Base-by-base conservation (phyloP, 2,329 filamentous ascomycete species). In the Bimuria novae-zelandiae region DNA sequence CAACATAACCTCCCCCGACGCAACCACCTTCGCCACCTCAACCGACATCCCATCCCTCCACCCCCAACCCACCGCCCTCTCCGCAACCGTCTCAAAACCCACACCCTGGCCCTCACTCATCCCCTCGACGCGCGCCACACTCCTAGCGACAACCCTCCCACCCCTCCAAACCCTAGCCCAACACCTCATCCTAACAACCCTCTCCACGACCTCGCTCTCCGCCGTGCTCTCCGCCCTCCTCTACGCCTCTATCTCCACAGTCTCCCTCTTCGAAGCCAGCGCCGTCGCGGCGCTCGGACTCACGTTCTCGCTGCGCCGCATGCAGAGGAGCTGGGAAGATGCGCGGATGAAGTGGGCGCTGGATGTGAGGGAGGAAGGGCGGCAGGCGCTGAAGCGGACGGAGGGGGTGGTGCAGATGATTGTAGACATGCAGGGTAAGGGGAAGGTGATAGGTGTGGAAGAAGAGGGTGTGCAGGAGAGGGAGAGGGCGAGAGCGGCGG, bases 41-140 rank as follows among this genome's bases (percentile, higher is more conserved):
- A 39, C 36, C 2, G 21, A 23, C 21, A 19, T 27, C 23, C 23
- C 22, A 4, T 7, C 17, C 47, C 29, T 43, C 14, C 48, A n/a
- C n/a, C 10, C n/a, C 16, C 21, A 32, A 59, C 63, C 48, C 14
- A 61, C 57, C 5, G 54, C 62, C 19, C 45, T 71, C 7, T 68
- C 64, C 5, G 70, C 69, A 5, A 56, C 61, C 14, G 60, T 70
- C 5, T 57, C 59, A 4, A 54, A 59, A 51, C 63, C 70, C 17
- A 69, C 70, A 2, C 83, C 81, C 22, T 96, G 89, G 90, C 90
- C 88, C 1, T 82, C 84, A 2, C 85, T 90, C 52, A 93, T 97
- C 54, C 79, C 88, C 12, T 80, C 83, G 22, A 86, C 87, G 7
- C 84, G 92, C n/a, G 77, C 81, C 23, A 61, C 72, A 12, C 74